Percentiles rank a stretch among this genome's conserved stretches.
Evolutionary conservation across 179 eudicot genomes (phyloP).

Genomic region (Spinacia oleracea): DNA sequence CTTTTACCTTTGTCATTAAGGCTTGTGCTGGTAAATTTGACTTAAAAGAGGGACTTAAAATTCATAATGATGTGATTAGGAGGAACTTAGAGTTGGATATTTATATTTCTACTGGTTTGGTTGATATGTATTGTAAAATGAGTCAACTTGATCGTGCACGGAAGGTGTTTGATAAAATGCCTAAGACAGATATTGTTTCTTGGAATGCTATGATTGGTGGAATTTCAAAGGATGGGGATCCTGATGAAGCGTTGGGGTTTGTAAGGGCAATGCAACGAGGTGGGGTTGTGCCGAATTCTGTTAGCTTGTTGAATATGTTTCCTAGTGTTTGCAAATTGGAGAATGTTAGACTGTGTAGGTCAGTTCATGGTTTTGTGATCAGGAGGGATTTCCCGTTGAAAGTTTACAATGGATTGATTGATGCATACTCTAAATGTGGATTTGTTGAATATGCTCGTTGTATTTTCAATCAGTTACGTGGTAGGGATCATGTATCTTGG

Average conservation of each 20-base stretch:
- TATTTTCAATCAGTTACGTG: constrained; percentile 50
- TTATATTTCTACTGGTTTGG: constrained; percentile 56
- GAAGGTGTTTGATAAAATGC: constrained; percentile 66
- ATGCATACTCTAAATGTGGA: constrained; percentile 61
- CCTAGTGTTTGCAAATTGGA: constrained; percentile 55
- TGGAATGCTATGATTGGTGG: constrained; percentile 78
- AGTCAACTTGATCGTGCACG: constrained; percentile 46
- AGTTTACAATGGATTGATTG: constrained; percentile 66
- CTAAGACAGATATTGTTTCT: constrained; percentile 53
- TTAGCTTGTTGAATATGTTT: constrained; percentile 70
- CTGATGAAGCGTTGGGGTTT: constrained; percentile 31
- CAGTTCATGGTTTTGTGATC: constrained; percentile 54
- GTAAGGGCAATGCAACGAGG: constrained; percentile 48
- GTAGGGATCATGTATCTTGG: constrained; percentile 63
- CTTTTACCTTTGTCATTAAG: constrained; percentile 59
- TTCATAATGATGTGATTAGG: constrained; percentile 46
- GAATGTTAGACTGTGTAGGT: constrained; percentile 44
- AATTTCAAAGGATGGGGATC: constrained; percentile 42
- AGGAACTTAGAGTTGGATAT: constrained; percentile 47
- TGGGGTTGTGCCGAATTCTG: constrained; percentile 53
- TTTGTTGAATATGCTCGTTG: constrained; percentile 35
- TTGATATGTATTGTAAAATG: constrained; percentile 67
- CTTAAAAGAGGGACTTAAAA: constrained; percentile 42
- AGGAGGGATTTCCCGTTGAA: constrained; percentile 40
- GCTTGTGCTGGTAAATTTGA: constrained; percentile 61